Evolutionary conservation across 2,329 filamentous ascomycete species (phyloP), one percentile per base, ranked within the genome.

Genomic region (Cytospora piceicola): DNA sequence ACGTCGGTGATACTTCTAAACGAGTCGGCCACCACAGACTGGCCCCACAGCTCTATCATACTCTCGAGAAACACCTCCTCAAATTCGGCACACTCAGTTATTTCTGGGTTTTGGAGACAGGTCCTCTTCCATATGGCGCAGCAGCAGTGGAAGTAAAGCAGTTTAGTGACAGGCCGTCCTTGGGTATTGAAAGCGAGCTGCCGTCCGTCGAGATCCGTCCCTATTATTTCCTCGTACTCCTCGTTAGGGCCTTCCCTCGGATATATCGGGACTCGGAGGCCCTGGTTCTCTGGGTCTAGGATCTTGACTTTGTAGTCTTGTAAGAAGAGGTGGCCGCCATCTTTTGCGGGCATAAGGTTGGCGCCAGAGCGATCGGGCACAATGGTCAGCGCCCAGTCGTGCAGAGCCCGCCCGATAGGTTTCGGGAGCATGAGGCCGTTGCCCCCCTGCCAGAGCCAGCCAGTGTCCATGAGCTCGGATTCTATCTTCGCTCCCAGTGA

Each of bases 121-220:
- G 63, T 65, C 42, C 30, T 36, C 58, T 61, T 65, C 63, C 63
- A 65, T 6, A 65, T 9, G 36, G 63, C 63, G 27, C 52, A 58
- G 20, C 63, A 65, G 58, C 52, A 42, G 9, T 65, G 58, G 36
- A 65, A 65, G 52, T 61, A 65, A 8, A 57, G 32, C 27, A 55
- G 4, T 4, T 4, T 17, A 34, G 17, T n/a, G 5, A 2, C 27
- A 6, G 56, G 39, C 39, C 17, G 24, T 20, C 9, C 2, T 17
- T 3, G 7, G 11, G 1, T 27, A 24, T 14, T 46, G 34, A 64
- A 55, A 6, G 22, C 12, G 22, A 64, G 62, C 56, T 5, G 24
- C 14, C 20, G n/a, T 1, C n/a, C n/a, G 34, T 64, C 24, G 34
- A 64, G 32, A 34, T 64, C 56, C 4, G 4, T 7, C 15, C 36